phyloP scores from a whole-genome alignment of 345 rosid genomes.

The Sonneratia alba region DNA sequence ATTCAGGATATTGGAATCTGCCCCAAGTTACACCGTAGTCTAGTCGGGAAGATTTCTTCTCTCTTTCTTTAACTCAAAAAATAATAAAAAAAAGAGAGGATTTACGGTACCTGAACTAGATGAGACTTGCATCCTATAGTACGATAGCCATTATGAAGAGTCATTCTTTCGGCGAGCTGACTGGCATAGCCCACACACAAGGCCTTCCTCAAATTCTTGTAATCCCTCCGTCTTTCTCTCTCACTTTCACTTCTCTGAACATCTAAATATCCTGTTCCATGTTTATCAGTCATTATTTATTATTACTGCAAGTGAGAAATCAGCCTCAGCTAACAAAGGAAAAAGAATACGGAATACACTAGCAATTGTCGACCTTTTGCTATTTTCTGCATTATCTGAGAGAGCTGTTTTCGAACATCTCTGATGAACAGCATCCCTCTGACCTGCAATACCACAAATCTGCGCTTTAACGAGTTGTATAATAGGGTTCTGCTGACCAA shows the following conservation, averaged over 20 bases:
- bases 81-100: background rate
- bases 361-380: conserved; percentile 62
- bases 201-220: conserved; percentile 77
- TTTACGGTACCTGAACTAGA: conserved; percentile 58
- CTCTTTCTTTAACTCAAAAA: no score
- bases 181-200: conserved; percentile 72
- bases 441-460: conserved; percentile 35
- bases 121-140: conserved; percentile 68
- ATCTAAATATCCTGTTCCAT: conserved; percentile 57
- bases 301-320: background rate
- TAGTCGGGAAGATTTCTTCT: background rate
- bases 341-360: background rate
- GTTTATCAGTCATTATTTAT: background rate
- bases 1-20: background rate
- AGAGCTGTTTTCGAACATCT: conserved; percentile 80
- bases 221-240: conserved; percentile 35
- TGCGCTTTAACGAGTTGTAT: background rate
- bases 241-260: conserved; percentile 39
- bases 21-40: background rate
- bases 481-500: background rate
- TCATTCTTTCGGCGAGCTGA: conserved; percentile 87
- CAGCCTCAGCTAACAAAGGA: background rate
- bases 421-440: conserved; percentile 89
- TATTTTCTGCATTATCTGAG: conserved; percentile 83
- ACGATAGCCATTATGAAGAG: conserved; percentile 80